A percentile compares a stretch with the other conserved stretches of the same genome.
Conservation (phyloP, 2,329 filamentous ascomycete genomes). For the Coleophoma eucalyptorum region DNA sequence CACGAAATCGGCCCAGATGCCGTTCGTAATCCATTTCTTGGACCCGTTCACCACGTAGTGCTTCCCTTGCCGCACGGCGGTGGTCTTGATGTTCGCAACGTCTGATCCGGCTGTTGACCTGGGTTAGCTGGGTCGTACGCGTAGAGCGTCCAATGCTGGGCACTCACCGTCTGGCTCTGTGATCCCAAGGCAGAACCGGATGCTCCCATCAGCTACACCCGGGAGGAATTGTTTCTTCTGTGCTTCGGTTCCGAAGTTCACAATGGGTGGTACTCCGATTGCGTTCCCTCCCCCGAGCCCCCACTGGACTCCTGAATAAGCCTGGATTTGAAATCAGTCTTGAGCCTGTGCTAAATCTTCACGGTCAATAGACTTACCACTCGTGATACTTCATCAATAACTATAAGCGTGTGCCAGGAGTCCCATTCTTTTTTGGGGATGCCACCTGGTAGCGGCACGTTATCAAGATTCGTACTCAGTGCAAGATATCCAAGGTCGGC, state of each 20-base stretch:
- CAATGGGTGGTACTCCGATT: slow-evolving; percentile 61
- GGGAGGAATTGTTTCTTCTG: slow-evolving; percentile 58
- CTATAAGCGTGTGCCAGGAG: slow-evolving; percentile 51
- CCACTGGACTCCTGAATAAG: background rate
- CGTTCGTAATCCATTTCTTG: slow-evolving; percentile 64
- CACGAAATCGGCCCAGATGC: slow-evolving; percentile 52
- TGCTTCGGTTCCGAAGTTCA: slow-evolving; percentile 56
- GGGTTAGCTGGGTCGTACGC: background rate
- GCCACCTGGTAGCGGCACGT: slow-evolving; percentile 37
- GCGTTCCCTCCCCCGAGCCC: slow-evolving; percentile 55
- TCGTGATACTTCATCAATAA: slow-evolving; percentile 50
- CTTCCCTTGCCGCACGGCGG: slow-evolving; percentile 43
- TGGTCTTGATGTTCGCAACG: slow-evolving; percentile 56
- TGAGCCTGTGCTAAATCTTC: background rate
- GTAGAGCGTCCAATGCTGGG: slow-evolving; percentile 11
- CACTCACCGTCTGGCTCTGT: slow-evolving; percentile 54
- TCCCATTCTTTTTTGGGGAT: slow-evolving; percentile 47
- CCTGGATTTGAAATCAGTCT: slow-evolving; percentile 8
- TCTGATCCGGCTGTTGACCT: slow-evolving; percentile 46
- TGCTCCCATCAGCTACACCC: slow-evolving; percentile 52
- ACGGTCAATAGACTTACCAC: slow-evolving; percentile 25
- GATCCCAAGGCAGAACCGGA: slow-evolving; percentile 60
- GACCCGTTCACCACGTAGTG: slow-evolving; percentile 56
- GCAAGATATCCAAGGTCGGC: slow-evolving; percentile 27
- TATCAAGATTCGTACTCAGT: slow-evolving; percentile 30